Base-by-base conservation (phyloP, 1,284 basidiomycete genomes). In the Cryptococcus sp. region DNA sequence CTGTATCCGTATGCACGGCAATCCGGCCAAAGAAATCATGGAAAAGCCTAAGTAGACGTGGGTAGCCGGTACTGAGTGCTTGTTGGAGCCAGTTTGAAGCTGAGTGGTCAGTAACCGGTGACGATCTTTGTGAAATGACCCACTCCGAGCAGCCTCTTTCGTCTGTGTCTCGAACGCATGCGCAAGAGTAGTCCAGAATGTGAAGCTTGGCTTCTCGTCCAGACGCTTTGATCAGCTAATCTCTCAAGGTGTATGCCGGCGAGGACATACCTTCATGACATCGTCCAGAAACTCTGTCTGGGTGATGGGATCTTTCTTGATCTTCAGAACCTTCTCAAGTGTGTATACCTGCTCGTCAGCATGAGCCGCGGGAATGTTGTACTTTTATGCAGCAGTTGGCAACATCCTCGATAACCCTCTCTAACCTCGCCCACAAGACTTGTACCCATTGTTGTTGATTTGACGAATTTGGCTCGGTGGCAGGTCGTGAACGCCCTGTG, bases 1-100 rank as follows among this genome's bases (percentile, higher is more conserved):
- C 78, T 0, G 93, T 94, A 69, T 97, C 92, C 0, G 93, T 96
- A 64, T 96, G 88, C 4, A 96, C 85, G 0, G 90, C 84, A 46
- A 97, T 92, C 71, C 92, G 92, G 18, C 87, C 84, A 69, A 98
- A 97, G 74, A 98, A 94, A 39, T 92, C 91, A 50, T 98, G 92
- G 73, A 98, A 92, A 11, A 96, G 79, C 13, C 94, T 82, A 7
- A 98, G 72, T 3, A 98, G 78, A 46, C 83, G 82, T 1, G 91
- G 88, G 74, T 98, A 97, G 19, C 88, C 87, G 2, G 82, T 78
- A 61, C 86, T 85, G 21, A 98, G 78, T 2, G 89, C 87, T 68
- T 91, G 89, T 60, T 92, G 89, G 11, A 97, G 75, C 72, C 73
- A 98, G 88, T 4, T 58, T 31, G 64, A 66, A 4, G 55, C 67